Evolutionary conservation across 164 flowering plant species (phyloP).

Genomic region (Magnolia sinica): DNA sequence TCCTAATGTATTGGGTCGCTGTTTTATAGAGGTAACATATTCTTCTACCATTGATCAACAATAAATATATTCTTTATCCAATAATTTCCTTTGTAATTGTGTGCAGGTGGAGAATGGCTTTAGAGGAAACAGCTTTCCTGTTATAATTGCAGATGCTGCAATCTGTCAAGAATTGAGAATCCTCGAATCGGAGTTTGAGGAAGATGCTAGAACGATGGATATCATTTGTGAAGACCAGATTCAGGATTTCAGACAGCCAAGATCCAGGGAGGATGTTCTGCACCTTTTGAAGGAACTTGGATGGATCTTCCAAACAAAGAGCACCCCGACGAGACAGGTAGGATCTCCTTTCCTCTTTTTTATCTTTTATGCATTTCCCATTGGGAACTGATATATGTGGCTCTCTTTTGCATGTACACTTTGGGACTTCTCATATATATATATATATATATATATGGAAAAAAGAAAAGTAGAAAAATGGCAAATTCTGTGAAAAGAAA

Average conservation of each 20-base stretch:
- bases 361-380: too few relatives aligned
- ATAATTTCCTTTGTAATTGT: neutral
- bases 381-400: too few relatives aligned
- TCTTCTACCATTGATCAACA: neutral
- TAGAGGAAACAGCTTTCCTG: conserved; percentile 76
- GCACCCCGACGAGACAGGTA: neutral
- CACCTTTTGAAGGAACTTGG: conserved; percentile 87
- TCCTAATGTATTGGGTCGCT: conserved; percentile 54
- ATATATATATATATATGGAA: too few relatives aligned
- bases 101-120: conserved; percentile 84
- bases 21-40: conserved; percentile 75
- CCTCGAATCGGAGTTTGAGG: conserved; percentile 64
- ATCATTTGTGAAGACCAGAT: conserved; percentile 29
- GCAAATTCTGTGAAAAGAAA: too few relatives aligned
- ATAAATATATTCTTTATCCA: neutral
- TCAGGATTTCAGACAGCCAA: conserved; percentile 34
- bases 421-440: too few relatives aligned
- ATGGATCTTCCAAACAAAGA: conserved; percentile 76
- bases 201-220: conserved; percentile 28
- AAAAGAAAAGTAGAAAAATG: too few relatives aligned
- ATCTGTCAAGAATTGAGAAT: conserved; percentile 68
- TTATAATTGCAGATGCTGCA: conserved; percentile 71
- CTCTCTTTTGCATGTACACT: too few relatives aligned
- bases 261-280: conserved; percentile 56
- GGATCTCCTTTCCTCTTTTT: too few relatives aligned